Percentiles rank a stretch among this genome's conserved stretches.
Conservation (phyloP, 495 filamentous ascomycete genomes). For the Hyaloscypha hepaticicola region DNA sequence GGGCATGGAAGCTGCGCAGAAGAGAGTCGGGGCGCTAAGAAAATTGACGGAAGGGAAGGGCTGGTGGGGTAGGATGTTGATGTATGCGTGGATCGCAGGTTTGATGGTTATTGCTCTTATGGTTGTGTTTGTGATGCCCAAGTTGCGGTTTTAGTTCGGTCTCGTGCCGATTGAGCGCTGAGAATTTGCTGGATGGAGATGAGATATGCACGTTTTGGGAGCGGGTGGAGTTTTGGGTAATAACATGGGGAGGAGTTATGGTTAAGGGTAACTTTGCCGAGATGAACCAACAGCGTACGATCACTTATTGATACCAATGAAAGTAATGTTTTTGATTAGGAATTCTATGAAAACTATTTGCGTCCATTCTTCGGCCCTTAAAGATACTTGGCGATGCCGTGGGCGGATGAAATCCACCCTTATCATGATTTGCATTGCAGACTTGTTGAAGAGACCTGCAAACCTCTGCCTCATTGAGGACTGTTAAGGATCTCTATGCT, state of each 20-base stretch:
- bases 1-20: constrained; percentile 71
- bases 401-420: background rate
- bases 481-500: background rate
- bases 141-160: constrained; percentile 67
- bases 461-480: background rate
- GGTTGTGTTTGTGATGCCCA: constrained; percentile 79
- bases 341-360: background rate
- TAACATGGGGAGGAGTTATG: background rate
- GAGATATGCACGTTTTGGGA: background rate
- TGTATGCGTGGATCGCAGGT: constrained; percentile 81
- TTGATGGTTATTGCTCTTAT: constrained; percentile 71
- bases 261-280: background rate
- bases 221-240: background rate
- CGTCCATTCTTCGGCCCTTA: background rate
- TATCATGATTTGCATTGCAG: background rate
- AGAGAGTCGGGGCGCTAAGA: constrained; percentile 69
- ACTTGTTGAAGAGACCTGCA: background rate
- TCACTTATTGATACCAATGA: constrained; percentile 1
- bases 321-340: background rate
- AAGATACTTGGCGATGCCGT: background rate
- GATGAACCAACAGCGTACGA: background rate
- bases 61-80: constrained; percentile 80
- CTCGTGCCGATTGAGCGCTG: background rate
- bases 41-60: constrained; percentile 82
- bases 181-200: background rate